Conservation (phyloP, 108 stramenopile genomes). For the Nannochloropsis salina region DNA sequence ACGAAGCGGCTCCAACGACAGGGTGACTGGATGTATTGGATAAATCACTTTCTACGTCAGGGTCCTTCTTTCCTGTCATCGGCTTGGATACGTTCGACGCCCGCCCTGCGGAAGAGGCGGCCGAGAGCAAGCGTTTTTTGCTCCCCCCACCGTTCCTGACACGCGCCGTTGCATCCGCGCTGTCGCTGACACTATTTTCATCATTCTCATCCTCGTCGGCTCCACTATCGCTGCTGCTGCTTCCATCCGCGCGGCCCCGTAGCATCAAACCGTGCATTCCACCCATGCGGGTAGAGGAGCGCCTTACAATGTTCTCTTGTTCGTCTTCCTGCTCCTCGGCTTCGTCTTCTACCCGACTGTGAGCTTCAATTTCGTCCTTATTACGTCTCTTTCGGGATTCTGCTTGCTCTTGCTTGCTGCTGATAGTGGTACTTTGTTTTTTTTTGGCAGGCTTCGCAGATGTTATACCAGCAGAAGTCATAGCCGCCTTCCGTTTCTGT, state of each 20-base stretch:
- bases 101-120: not conserved
- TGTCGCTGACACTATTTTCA: not conserved
- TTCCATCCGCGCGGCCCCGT: not conserved
- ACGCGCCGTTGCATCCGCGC: too few relatives aligned
- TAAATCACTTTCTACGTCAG: too few relatives aligned
- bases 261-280: not conserved
- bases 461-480: not conserved
- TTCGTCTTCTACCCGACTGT: not conserved
- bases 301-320: not conserved
- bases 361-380: not conserved
- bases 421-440: not conserved
- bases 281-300: not conserved
- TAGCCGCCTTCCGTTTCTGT: not conserved
- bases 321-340: not conserved
- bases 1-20: too few relatives aligned
- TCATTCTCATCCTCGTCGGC: not conserved
- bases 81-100: too few relatives aligned
- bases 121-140: not conserved
- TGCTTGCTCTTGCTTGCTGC: not conserved
- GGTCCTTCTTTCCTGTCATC: too few relatives aligned
- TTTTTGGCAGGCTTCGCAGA: not conserved
- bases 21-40: too few relatives aligned
- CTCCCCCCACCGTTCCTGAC: not conserved
- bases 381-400: not conserved
- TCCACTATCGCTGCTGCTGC: conserved; percentile 5